These are phyloP conservation scores for Fraxinus anomala DNA, from an alignment of 257 asterid species.

Conservation along the genomic window DNA sequence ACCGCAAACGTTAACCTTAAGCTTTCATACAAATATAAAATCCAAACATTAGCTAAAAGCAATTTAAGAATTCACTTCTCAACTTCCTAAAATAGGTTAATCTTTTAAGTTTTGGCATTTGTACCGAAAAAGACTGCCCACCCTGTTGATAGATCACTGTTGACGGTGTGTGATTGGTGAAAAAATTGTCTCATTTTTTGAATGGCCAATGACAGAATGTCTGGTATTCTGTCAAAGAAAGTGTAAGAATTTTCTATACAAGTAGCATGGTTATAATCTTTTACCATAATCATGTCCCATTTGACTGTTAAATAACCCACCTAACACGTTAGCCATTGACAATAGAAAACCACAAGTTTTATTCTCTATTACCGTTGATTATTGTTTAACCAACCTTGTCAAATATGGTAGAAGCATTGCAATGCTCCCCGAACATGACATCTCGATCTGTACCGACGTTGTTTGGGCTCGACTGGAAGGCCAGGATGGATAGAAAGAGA, in stretches of 20 bases:
- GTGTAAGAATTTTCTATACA: too few species aligned
- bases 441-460: not conserved
- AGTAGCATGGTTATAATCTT: too few species aligned
- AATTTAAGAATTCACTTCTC: not conserved
- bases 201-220: too few species aligned
- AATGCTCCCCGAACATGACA: not conserved
- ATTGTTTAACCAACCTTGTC: not conserved
- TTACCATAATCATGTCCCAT: not conserved
- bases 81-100: not conserved
- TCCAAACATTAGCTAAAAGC: not conserved
- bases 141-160: too few species aligned
- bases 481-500: slow-evolving; percentile 6
- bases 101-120: too few species aligned
- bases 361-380: not conserved
- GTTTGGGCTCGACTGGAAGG: not conserved
- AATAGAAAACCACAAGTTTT: not conserved
- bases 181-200: too few species aligned
- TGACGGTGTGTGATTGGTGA: too few species aligned
- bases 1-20: not conserved
- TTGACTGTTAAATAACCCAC: not conserved
- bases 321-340: not conserved
- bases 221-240: too few species aligned
- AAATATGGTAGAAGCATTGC: not conserved
- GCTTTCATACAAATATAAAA: too few species aligned
- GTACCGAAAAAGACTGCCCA: too few species aligned